phyloP scores from a whole-genome alignment of 805 yeast genomes.

The Saturnispora bothae region DNA sequence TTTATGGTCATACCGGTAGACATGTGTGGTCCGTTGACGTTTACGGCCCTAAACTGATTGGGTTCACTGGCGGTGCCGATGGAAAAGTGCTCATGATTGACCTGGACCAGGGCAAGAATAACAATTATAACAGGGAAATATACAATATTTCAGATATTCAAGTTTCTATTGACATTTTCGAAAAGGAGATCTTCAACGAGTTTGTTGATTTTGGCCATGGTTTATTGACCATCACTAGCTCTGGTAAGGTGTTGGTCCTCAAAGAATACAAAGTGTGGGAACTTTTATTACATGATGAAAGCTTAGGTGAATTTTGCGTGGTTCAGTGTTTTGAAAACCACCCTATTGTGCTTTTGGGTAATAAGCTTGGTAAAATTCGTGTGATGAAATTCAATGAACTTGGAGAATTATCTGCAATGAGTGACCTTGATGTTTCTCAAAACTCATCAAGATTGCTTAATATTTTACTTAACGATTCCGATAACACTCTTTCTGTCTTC shows the following conservation, averaged over 20 bases:
- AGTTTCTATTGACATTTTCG: slow-evolving; percentile 21
- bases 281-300: slow-evolving; percentile 18
- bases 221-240: slow-evolving; percentile 45
- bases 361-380: slow-evolving; percentile 33
- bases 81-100: slow-evolving; percentile 67
- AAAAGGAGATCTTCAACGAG: slow-evolving; percentile 51
- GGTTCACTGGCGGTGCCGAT: slow-evolving; percentile 90
- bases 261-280: slow-evolving; percentile 21
- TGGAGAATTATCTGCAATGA: slow-evolving; percentile 24
- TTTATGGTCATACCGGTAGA: slow-evolving; percentile 73
- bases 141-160: slow-evolving; percentile 29
- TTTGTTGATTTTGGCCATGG: slow-evolving; percentile 39
- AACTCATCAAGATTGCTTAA: slow-evolving; percentile 38
- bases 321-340: slow-evolving; percentile 17
- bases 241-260: slow-evolving; percentile 39
- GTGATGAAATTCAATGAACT: slow-evolving; percentile 31
- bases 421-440: slow-evolving; percentile 20
- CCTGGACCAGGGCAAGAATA: slow-evolving; percentile 26
- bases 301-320: slow-evolving; percentile 21
- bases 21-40: slow-evolving; percentile 78
- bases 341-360: slow-evolving; percentile 20
- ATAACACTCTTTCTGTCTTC: slow-evolving; percentile 29
- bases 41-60: slow-evolving; percentile 33
- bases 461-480: slow-evolving; percentile 27
- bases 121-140: slow-evolving; percentile 20